Evolutionary conservation across 2,329 filamentous ascomycete species (phyloP), one percentile per base, ranked within the genome.

Genomic region (Coniochaeta pulveracea): DNA sequence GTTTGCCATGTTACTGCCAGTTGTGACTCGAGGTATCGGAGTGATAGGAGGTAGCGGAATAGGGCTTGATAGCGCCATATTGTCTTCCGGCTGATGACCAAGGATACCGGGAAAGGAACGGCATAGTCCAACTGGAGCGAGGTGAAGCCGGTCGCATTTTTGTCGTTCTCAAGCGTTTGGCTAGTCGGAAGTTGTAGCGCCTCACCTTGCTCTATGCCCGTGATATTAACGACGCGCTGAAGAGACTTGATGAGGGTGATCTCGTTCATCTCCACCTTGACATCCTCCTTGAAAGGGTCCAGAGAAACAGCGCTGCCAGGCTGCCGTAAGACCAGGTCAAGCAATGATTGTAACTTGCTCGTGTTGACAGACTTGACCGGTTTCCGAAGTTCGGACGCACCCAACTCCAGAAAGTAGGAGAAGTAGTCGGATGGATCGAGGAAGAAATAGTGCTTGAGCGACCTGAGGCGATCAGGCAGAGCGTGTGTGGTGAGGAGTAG

Each of bases 371-470:
- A 72, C 51, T 85, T 85, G 37, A 88, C 84, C 19, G 83, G 80
- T 52, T 95, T 95, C 47, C 85, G 82, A 37, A 98, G 68, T 57
- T 98, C 91, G 1, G 86, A 88, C 19, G 82, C 70, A 35, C 85
- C 79, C 14, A 98, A 76, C 51, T 98, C 91, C 38, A 98, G 76
- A 55, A 98, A 98, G 57, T 96, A 93, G 3, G 86, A 86, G 57
- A 98, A 96, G 63, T 94, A 98, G 55, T 98, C 91, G 21, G 91
- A 95, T 7, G 88, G 82, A 47, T 96, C 89, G 40, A 98, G 77
- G 66, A 98, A 98, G 64, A 96, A 98, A 62, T 98, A 98, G 57
- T 98, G 91, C 55, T 98, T 98, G 24, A 98, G 66, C 10, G 89
- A 96, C 28, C 81, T 76, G 36, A 98, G 69, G 23, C 91, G 76